A percentile compares a stretch with the other conserved stretches of the same genome.
These are phyloP conservation scores for Trichoderma sp. DNA, from an alignment of 2,329 filamentous ascomycete species.

Conservation along the genomic window DNA sequence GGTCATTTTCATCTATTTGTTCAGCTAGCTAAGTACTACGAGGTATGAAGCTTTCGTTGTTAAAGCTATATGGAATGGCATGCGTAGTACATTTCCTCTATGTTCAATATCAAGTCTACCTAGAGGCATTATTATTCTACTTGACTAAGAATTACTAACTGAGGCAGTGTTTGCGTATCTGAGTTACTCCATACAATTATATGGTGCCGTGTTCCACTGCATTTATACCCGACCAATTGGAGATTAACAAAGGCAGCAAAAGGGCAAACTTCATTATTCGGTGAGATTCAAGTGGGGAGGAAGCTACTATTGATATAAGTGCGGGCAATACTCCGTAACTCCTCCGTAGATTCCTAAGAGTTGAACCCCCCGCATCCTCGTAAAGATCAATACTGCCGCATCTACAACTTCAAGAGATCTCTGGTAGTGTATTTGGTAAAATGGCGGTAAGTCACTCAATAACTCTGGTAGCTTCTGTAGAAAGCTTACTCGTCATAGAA, in stretches of 20 bases:
- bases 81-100: not conserved
- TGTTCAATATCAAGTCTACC: not conserved
- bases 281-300: constrained; percentile 6
- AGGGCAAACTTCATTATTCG: not conserved
- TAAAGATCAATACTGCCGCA: not conserved
- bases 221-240: not conserved
- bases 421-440: not conserved
- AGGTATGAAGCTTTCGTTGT: too few species aligned
- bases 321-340: not conserved
- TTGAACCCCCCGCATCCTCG: not conserved
- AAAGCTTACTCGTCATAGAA: constrained; percentile 32
- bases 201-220: not conserved
- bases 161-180: not conserved
- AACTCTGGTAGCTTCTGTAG: not conserved
- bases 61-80: not conserved
- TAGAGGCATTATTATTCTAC: not conserved
- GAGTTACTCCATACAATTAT: not conserved
- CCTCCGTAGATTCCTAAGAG: not conserved
- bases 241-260: not conserved
- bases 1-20: too few species aligned
- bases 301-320: not conserved
- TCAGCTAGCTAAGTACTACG: too few species aligned
- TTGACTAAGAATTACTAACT: not conserved
- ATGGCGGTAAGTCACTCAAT: constrained; percentile 26
- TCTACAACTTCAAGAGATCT: not conserved